Evolutionary conservation across 2,329 filamentous ascomycete genomes (phyloP), one percentile per base, ranked within the genome.

Genomic region (Penicillium sumatraense): DNA sequence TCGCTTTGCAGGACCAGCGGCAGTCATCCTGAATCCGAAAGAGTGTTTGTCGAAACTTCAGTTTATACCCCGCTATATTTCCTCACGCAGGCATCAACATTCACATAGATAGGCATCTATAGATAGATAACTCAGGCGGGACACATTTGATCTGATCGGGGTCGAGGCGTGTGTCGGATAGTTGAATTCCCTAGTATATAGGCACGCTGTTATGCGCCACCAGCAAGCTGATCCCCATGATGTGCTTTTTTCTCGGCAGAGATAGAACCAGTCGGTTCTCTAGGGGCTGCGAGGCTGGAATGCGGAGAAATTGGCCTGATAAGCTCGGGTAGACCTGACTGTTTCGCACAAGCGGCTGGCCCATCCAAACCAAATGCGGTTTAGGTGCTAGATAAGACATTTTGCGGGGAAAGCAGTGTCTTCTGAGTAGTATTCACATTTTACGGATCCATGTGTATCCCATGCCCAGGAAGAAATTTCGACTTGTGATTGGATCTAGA

Each of bases 321-420:
- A 50, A 54, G 40, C 42, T 57, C 51, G 54, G 46, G 20, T 54
- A 36, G 26, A 57, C 54, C 20, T 57, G 46, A 57, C 54, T 54
- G 16, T 51, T 54, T 23, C 40, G 13, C 18, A 14, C 13, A n/a
- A 53, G 44, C n/a, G 21, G 45, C 41, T 23, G 27, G 8, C n/a
- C n/a, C 16, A 27, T 29, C 31, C 31, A 33, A 33, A 8, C 50
- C 14, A 23, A 29, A 13, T 14, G 21, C 14, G 41, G 46, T n/a
- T 44, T 24, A 50, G 24, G 16, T 11, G 8, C 5, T 23, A 50
- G 31, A 40, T 54, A 49, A 45, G 49, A 24, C 35, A 36, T 40
- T 56, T 52, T 49, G 53, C 38, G 49, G 53, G 53, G 49, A 49
- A 49, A n/a, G 10, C 14, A 10, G n/a, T 16, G 40, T 16, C n/a